phyloP scores from a whole-genome alignment of 352 stramenopile species.

The Phytophthora europaea region DNA sequence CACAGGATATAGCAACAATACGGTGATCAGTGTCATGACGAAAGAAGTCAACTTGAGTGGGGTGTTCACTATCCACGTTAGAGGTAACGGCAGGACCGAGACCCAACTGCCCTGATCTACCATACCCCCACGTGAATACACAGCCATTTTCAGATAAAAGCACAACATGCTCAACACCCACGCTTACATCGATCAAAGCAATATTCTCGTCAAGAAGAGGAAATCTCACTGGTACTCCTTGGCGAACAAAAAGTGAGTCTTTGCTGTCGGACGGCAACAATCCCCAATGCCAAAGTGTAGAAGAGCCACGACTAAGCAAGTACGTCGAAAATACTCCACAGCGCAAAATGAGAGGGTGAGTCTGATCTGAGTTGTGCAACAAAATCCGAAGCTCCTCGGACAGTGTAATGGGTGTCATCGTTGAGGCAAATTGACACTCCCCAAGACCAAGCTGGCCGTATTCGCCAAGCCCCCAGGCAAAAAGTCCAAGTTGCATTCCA shows the following conservation, averaged over 20 bases:
- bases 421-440: slow-evolving; percentile 22
- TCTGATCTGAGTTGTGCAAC: slow-evolving; percentile 12
- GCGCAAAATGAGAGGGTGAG: slow-evolving; percentile 14
- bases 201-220: slow-evolving; percentile 25
- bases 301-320: slow-evolving; percentile 27
- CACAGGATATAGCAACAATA: slow-evolving; percentile 37
- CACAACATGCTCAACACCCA: slow-evolving; percentile 44
- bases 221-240: slow-evolving; percentile 32
- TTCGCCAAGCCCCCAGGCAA: slow-evolving; percentile 47
- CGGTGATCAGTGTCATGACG: neutral
- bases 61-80: slow-evolving; percentile 20
- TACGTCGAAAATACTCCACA: slow-evolving; percentile 52
- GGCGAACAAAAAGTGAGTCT: slow-evolving; percentile 20
- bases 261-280: slow-evolving; percentile 28
- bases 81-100: slow-evolving; percentile 29
- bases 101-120: slow-evolving; percentile 43
- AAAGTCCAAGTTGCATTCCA: slow-evolving; percentile 17
- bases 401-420: slow-evolving; percentile 32
- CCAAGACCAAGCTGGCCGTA: slow-evolving; percentile 63
- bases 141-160: slow-evolving; percentile 35
- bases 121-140: slow-evolving; percentile 55
- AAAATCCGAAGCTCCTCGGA: slow-evolving; percentile 14
- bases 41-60: slow-evolving; percentile 43
- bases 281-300: slow-evolving; percentile 48
- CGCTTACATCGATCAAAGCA: slow-evolving; percentile 30